Evolutionary conservation across 1,284 basidiomycete genomes (phyloP), one percentile per base, ranked within the genome.

Genomic region (Singerocomus rubriflavus): DNA sequence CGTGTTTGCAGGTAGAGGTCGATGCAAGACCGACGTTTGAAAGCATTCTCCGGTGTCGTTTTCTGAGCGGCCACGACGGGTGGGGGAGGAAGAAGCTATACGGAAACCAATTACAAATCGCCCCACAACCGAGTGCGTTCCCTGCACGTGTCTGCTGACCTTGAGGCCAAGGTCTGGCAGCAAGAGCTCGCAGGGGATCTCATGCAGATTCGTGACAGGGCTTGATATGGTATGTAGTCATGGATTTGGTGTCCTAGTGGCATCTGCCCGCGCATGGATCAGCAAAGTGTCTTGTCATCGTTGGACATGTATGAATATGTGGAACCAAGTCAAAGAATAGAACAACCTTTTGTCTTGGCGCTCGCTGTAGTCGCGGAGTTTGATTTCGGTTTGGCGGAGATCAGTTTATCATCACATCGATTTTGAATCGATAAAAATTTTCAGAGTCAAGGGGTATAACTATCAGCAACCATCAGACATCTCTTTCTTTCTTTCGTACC

Each of bases 1-100:
- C 85, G 31, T 96, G 93, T 65, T 74, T 96, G 34, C 80, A 81
- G 58, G 77, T 94, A 13, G 84, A 90, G 27, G 78, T 89, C 21
- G 65, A 68, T 35, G 78, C 79, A 10, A 78, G 91, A 34, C 93
- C 93, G n/a, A 85, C 85, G 4, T 93, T 93, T 62, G 87, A 91
- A 63, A 78, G 79, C 63, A 83, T 96, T 49, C 72, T 91, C 45
- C 78, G 85, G 60, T 85, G 82, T 64, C 80, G 82, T 33, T 95
- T 95, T 74, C 73, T 96, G 46, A 75, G 75, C 43, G 91, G 90
- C 25, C 68, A 71, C 32, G 79, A 75, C 21, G 85, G 86, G 9
- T 88, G 85, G 84, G 75, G 76, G 33, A 68, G 71, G 64, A 62
- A 66, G 53, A 59, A 50, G 26, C 57, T 65, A 26, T 70, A 67